Conservation (phyloP, 768 basidiomycete genomes). For the Hortiboletus flavorubellus region DNA sequence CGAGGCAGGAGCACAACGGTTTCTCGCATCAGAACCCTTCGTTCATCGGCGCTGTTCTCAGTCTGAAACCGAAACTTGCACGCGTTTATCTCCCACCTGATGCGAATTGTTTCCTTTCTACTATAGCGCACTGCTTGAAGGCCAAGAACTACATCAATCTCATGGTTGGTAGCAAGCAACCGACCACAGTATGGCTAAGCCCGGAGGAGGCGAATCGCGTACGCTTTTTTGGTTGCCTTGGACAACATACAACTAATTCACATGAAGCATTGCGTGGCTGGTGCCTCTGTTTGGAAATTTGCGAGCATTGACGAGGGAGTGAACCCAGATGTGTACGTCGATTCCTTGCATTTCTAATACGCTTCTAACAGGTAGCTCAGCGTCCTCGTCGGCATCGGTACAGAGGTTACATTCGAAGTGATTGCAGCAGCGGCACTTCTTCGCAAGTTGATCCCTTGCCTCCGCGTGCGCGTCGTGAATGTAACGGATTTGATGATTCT, state of each 20-base stretch:
- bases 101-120: constrained; percentile 81
- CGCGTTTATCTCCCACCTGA: constrained; percentile 89
- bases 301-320: constrained; percentile 72
- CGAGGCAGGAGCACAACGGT: constrained; percentile 85
- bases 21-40: constrained; percentile 87
- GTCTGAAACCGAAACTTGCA: constrained; percentile 65
- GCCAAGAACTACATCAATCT: constrained; percentile 85
- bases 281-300: constrained; percentile 84
- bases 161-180: constrained; percentile 88
- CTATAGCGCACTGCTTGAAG: constrained; percentile 77
- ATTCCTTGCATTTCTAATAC: neutral
- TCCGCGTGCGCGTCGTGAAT: constrained; percentile 85
- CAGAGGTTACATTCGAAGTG: constrained; percentile 86
- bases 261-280: constrained; percentile 74
- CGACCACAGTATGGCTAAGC: constrained; percentile 73
- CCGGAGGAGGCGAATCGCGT: constrained; percentile 73
- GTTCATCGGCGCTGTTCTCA: constrained; percentile 84
- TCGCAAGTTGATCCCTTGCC: constrained; percentile 59
- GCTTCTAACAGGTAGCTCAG: constrained; percentile 29
- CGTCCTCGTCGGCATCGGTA: constrained; percentile 83
- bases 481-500: constrained; percentile 90
- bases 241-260: neutral
- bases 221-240: constrained; percentile 8
- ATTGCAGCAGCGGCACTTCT: constrained; percentile 82
- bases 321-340: constrained; percentile 63